Conservation (phyloP, 2,329 filamentous ascomycete species). For the Lecanoromycetidae sp. region DNA sequence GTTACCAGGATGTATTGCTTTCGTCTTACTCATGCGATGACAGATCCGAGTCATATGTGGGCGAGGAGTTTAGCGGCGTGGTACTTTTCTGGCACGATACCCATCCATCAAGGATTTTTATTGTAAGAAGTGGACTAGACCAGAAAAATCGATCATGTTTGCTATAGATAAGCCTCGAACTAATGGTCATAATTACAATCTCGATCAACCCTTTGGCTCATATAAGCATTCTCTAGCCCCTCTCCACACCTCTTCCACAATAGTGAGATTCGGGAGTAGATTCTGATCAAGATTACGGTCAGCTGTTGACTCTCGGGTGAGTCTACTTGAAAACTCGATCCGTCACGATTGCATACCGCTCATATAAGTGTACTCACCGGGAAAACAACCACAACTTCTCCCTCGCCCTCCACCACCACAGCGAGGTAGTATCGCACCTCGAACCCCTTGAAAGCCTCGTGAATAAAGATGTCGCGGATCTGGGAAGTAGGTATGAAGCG, state of each 20-base stretch:
- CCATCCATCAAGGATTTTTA: too few species aligned
- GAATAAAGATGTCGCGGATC: slow-evolving; percentile 86
- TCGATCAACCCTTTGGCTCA: slow-evolving; percentile 42
- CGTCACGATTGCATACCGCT: too few species aligned
- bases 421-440: slow-evolving; percentile 81
- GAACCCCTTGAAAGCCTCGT: slow-evolving; percentile 88
- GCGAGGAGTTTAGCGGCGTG: too few species aligned
- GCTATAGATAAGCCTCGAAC: too few species aligned
- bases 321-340: too few species aligned
- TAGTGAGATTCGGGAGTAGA: slow-evolving; percentile 58
- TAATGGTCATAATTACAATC: background rate
- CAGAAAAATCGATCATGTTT: too few species aligned
- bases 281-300: too few species aligned
- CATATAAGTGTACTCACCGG: slow-evolving; percentile 50
- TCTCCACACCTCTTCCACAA: slow-evolving; percentile 84
- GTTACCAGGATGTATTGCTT: too few species aligned
- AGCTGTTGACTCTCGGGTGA: slow-evolving; percentile 1
- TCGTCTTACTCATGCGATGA: too few species aligned
- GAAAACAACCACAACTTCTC: slow-evolving; percentile 88
- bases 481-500: slow-evolving; percentile 79
- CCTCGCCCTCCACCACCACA: slow-evolving; percentile 80
- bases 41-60: too few species aligned
- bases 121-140: too few species aligned
- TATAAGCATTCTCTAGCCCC: slow-evolving; percentile 73
- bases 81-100: too few species aligned